Base-by-base conservation (phyloP, 2,329 filamentous ascomycete species). In the Fusarium nurragi region DNA sequence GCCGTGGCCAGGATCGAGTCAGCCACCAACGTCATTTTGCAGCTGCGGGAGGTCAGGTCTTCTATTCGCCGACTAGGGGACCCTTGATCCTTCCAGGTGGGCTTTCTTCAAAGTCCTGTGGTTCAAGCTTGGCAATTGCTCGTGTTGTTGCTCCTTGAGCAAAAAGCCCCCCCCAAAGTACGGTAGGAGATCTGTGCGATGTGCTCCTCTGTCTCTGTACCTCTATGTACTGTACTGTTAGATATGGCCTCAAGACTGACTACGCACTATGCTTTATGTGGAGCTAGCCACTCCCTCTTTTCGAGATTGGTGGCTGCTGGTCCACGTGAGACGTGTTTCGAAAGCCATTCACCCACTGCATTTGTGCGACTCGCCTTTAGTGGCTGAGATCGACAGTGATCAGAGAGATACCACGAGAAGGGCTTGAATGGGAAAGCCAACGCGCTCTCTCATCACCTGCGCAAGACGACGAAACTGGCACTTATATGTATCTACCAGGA, bases 21-120 rank as follows among this genome's bases (percentile, higher is more conserved):
- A 67, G 69, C 69, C 69, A 68, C 50, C 49, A 37, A 73, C 70
- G 71, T 73, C 71, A 73, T 64, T 68, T n/a, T 60, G 51, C n/a
- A 58, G 45, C 32, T 38, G 32, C 44, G 41, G 52, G 60, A 55
- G 55, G 66, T 66, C 47, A n/a, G 37, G 47, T 46, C 52, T 67
- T 38, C 59, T 43, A 65, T 71, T 65, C 62, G 58, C 50, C 34
- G 50, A 56, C 47, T 53, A 25, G 34, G 65, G 26, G 11, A 32
- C 21, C 43, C 46, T 54, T 54, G 44, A 25, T 48, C 10, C 11
- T 25, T 30, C 22, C 40, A 21, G 36, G 36, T 55, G 45, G 54
- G 37, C 28, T 34, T 19, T 44, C 28, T 59, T 38, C 22, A 19
- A 34, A 34, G 39, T 18, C 38, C 48, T 30, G 54, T 65, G 32